These are phyloP conservation scores for Aristolochia contorta DNA, from an alignment of 164 flowering plant species.

Conservation along the genomic window DNA sequence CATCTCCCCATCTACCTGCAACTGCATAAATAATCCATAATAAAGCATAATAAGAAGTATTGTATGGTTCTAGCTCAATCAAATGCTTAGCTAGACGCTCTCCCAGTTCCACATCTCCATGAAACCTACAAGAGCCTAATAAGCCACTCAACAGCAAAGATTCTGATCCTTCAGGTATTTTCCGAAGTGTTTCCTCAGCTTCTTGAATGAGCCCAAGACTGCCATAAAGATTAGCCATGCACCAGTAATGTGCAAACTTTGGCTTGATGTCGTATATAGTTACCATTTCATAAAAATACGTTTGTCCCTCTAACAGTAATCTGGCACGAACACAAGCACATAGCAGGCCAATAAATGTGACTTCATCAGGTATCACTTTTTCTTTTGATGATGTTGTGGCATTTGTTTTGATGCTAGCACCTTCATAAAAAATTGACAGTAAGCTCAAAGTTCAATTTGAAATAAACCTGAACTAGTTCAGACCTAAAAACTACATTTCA, in stretches of 20 bases:
- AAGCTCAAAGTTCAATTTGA: background rate
- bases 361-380: constrained; percentile 43
- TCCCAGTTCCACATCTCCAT: constrained; percentile 33
- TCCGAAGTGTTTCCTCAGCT: constrained; percentile 39
- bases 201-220: constrained; percentile 36
- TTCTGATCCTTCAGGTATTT: constrained; percentile 28
- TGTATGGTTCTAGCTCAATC: constrained; percentile 47
- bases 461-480: background rate
- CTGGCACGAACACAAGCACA: constrained; percentile 67
- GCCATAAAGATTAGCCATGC: constrained; percentile 66
- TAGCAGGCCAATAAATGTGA: constrained; percentile 50
- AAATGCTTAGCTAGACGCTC: constrained; percentile 44
- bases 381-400: background rate
- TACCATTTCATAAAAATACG: constrained; percentile 41
- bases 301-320: constrained; percentile 33
- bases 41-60: constrained; percentile 31
- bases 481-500: background rate
- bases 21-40: constrained; percentile 50
- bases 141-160: constrained; percentile 41
- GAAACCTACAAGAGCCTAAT: constrained; percentile 45
- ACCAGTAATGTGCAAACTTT: constrained; percentile 75
- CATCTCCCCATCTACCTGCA: constrained; percentile 61
- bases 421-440: background rate
- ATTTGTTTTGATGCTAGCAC: background rate
- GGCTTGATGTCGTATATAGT: constrained; percentile 36